Evolutionary conservation across 2,329 filamentous ascomycete genomes (phyloP), one percentile per base, ranked within the genome.

Genomic region (Paraphoma sp.): DNA sequence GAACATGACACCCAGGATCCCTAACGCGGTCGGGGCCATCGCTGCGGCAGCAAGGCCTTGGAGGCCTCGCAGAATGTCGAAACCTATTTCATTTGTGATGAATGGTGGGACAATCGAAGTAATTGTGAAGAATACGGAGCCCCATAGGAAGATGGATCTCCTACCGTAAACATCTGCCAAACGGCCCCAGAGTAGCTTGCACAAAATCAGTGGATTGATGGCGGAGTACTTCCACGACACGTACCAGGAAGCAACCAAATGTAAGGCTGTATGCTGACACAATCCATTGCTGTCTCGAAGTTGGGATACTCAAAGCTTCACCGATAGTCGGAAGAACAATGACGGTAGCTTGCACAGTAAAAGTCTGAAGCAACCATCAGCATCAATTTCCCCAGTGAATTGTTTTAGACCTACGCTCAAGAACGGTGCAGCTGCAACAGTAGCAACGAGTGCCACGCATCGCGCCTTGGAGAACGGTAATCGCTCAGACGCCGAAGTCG

Each of bases 1-100:
- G 52, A 91, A 91, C 0, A 86, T 89, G 1, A 85, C 84, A 0
- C 87, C 88, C 2, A 91, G 73, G 40, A 91, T 90, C 0, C 89
- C 89, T 67, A 91, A 86, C 0, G 88, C 89, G 0, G 88, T 90
- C 0, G 89, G 88, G 0, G 90, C 86, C 67, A 89, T 90, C 14
- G 87, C 87, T 1, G 89, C 88, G 28, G 86, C 86, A 1, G 87
- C 88, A 10, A 91, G 71, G 1, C 89, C 89, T 60, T 90, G 87
- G 7, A 91, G 76, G 0, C 84, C 89, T 3, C 89, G 81, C 63
- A 91, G 85, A 1, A 90, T 54, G 68, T 90, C 83, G 69, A 91
- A 90, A 6, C 82, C 84, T 56, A 91, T 87, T 72, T 91, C 89
- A 57, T 86, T 86, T 0, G 82, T 83, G 12, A 89, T 72, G 64